Base-by-base conservation (phyloP, 805 yeast species). In the Pichia scutulata region DNA sequence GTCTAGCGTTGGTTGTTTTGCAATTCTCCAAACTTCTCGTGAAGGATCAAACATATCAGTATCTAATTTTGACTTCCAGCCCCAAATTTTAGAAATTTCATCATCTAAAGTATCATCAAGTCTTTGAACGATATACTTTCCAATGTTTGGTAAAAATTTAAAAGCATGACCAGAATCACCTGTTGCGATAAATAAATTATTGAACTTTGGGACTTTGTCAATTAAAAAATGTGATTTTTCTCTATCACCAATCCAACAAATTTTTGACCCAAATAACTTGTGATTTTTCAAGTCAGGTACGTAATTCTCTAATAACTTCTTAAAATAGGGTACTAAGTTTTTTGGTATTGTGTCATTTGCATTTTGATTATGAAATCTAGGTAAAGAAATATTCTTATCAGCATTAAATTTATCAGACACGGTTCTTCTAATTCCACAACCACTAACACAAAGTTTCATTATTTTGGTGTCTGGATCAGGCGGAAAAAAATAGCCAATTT, bases 111-210 rank as follows among this genome's bases (percentile, higher is more conserved):
- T 50, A 4, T 63, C 66, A 28, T 66, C 65, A 18, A 71, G 43
- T 43, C 57, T 64, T 36, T 58, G 56, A 4, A 52, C 44, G 19
- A 73, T 70, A 52, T 73, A 74, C 45, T 66, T 66, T 1, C 78
- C 77, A 47, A 74, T 70, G 41, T 64, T 70, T 14, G 78, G 78
- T 30, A 74, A 55, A 43, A 71, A 70, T 56, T 74, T 74, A 56
- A 64, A 73, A 2, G 65, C 75, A 56, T 74, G 77, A 12, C 77
- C 75, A 3, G 76, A 67, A 56, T 73, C 77, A 18, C 77, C 78
- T 7, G 72, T 63, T 0, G 75, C 76, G 24, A 74, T 69, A 44
- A 49, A 66, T 1, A 71, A 59, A 24, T 67, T 69, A 0, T 46
- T 36, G 16, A 47, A 54, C 1, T 54, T 49, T 2, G 77, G 76